Percentiles rank a stretch among this genome's conserved stretches.
Conservation (phyloP, 2,329 filamentous ascomycete species). For the Nemania diffusa region DNA sequence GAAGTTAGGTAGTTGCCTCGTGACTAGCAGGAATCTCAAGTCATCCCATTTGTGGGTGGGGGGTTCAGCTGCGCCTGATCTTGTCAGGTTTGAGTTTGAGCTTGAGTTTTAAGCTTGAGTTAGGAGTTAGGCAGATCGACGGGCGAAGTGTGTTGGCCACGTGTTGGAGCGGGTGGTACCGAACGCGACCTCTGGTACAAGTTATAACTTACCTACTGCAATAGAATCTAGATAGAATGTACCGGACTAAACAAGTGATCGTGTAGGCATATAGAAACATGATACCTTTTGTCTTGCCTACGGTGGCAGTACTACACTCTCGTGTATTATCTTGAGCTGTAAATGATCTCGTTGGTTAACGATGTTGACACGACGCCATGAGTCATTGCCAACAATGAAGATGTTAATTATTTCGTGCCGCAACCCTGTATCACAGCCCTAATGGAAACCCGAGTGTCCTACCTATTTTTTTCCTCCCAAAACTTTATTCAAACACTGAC, state of each 20-base stretch:
- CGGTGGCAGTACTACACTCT: not conserved
- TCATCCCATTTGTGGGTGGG: slow-evolving; percentile 44
- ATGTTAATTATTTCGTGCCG: not conserved
- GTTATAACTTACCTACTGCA: not conserved
- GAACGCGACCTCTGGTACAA: not conserved
- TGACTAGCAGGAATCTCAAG: slow-evolving; percentile 51
- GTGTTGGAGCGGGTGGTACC: not conserved
- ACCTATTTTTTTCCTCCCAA: not conserved
- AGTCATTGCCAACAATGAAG: slow-evolving; percentile 28
- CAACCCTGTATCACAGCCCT: not conserved
- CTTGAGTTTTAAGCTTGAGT: too few relatives aligned
- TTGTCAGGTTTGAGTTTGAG: slow-evolving; percentile 47
- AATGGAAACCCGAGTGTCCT: not conserved
- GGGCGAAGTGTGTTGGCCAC: not conserved
- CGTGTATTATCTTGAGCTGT: not conserved
- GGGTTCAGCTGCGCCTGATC: slow-evolving; percentile 52
- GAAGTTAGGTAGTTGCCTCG: slow-evolving; percentile 28
- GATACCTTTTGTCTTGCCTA: not conserved
- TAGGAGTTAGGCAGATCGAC: not conserved
- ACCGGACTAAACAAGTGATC: too few relatives aligned
- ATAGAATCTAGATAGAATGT: too few relatives aligned
- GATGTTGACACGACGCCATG: slow-evolving; percentile 22
- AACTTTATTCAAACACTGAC: not conserved
- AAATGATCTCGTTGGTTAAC: slow-evolving; percentile 14
- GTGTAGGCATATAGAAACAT: not conserved